Evolutionary conservation across 2,329 filamentous ascomycete species (phyloP), one percentile per base, ranked within the genome.

Genomic region (Torrubiellomyces zombiae): DNA sequence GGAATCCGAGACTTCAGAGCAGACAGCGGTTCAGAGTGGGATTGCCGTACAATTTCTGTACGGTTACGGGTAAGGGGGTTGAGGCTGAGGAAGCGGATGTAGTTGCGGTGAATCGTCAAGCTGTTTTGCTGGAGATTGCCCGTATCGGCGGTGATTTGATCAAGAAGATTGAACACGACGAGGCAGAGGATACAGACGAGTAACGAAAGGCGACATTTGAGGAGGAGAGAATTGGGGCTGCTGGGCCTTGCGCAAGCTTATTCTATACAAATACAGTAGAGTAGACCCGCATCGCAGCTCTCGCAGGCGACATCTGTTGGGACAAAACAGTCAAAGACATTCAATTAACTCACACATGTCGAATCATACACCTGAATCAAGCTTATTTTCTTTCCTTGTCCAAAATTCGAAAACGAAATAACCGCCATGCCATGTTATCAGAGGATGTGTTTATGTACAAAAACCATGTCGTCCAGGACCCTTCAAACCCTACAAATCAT

Each of bases 81-180:
- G 48, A 40, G 1, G 49, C 44, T 0, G 56, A 50, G 5, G 54
- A 55, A 4, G 53, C 45, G 7, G 54, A 52, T 25, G 52, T 62
- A 13, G 67, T 77, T 14, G 60, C 65, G 34, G 50, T 83, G 5
- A 82, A 89, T 38, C 67, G 65, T 36, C 56, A 59, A 20, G 74
- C 64, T 0, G 68, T 89, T 5, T 40, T 85, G 25, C 57, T 69
- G 16, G 81, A 89, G 51, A 80, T 91, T 45, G 68, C 68, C 20
- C 66, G 71, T 32, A 55, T 75, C 20, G 71, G 71, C 7, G 71
- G 67, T 2, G 65, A 73, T 29, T 43, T 93, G 47, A 60, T 93
- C 22, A 62, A 67, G 37, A 67, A 50, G 40, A 69, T 86, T 28
- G 72, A 83, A 39, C 51, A 43, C 4, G 35, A 39, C 16, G 37